Conservation (phyloP, 1,139 yeast species). For the Fermentozyma sake region DNA sequence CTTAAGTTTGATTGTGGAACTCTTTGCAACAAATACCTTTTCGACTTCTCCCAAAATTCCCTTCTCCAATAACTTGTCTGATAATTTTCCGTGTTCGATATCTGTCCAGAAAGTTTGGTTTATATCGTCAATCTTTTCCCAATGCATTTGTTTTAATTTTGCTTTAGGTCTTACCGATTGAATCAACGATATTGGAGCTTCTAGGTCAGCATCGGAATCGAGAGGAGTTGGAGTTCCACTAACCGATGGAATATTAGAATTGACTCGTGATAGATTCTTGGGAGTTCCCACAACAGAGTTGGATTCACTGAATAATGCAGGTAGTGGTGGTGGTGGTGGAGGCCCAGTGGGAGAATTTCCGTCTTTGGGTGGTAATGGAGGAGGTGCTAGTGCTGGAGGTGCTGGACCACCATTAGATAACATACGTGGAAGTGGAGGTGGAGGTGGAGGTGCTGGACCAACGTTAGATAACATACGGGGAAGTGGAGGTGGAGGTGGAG, state of each 20-base stretch:
- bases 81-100: conserved; percentile 42
- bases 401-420: conserved; percentile 15
- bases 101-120: conserved; percentile 82
- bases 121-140: conserved; percentile 78
- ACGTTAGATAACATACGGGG: conserved; percentile 9
- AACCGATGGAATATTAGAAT: conserved; percentile 1
- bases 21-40: conserved; percentile 65
- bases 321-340: conserved; percentile 24
- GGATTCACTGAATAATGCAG: conserved; percentile 1
- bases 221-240: conserved; percentile 8
- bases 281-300: too few species aligned
- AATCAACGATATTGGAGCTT: neutral
- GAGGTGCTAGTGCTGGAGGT: conserved; percentile 28
- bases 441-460: conserved; percentile 25
- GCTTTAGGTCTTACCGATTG: conserved; percentile 50
- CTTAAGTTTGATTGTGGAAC: conserved; percentile 41
- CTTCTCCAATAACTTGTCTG: conserved; percentile 52
- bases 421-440: conserved; percentile 24
- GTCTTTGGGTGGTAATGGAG: conserved; percentile 12
- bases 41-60: conserved; percentile 83
- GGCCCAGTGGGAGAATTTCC: conserved; percentile 19
- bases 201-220: conserved; percentile 11
- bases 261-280: too few species aligned
- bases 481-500: conserved; percentile 26
- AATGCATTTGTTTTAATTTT: conserved; percentile 86